These are phyloP conservation scores for Zopfia rhizophila DNA, from an alignment of 2,329 filamentous ascomycete genomes.

Conservation along the genomic window DNA sequence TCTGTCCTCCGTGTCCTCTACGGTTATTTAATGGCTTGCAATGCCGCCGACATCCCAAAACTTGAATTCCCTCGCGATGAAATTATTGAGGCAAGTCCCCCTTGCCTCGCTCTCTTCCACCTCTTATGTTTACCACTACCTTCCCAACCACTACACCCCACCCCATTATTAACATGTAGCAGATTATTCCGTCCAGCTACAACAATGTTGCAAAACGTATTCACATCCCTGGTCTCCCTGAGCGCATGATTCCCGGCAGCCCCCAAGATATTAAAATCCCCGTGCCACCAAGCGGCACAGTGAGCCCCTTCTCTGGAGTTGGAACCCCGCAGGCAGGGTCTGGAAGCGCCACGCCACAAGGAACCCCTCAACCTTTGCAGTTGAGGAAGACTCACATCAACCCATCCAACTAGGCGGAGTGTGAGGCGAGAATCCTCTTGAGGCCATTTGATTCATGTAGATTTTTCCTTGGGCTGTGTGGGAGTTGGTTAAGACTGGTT, in stretches of 20 bases:
- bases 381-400: slow-evolving; percentile 44
- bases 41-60: slow-evolving; percentile 91
- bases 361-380: slow-evolving; percentile 33
- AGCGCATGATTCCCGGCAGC: slow-evolving; percentile 76
- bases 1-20: slow-evolving; percentile 97
- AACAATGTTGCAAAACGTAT: slow-evolving; percentile 95
- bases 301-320: slow-evolving; percentile 56
- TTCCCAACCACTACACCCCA: slow-evolving; percentile 19
- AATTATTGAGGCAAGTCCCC: slow-evolving; percentile 80
- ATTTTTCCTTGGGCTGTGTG: too few species aligned
- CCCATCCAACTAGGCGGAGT: slow-evolving; percentile 36
- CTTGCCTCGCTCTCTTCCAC: slow-evolving; percentile 19
- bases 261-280: slow-evolving; percentile 85
- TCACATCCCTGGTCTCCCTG: slow-evolving; percentile 76
- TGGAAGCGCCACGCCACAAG: slow-evolving; percentile 37
- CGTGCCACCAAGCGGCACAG: slow-evolving; percentile 68
- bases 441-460: too few species aligned
- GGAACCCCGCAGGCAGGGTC: slow-evolving; percentile 47
- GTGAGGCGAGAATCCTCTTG: too few species aligned
- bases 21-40: slow-evolving; percentile 98
- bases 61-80: slow-evolving; percentile 95
- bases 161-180: slow-evolving; percentile 10
- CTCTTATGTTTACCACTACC: slow-evolving; percentile 2
- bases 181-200: slow-evolving; percentile 96
- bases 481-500: too few species aligned